Evolutionary conservation across 176 grass and related monocot species (phyloP).

Genomic region (Oryza longistaminata): DNA sequence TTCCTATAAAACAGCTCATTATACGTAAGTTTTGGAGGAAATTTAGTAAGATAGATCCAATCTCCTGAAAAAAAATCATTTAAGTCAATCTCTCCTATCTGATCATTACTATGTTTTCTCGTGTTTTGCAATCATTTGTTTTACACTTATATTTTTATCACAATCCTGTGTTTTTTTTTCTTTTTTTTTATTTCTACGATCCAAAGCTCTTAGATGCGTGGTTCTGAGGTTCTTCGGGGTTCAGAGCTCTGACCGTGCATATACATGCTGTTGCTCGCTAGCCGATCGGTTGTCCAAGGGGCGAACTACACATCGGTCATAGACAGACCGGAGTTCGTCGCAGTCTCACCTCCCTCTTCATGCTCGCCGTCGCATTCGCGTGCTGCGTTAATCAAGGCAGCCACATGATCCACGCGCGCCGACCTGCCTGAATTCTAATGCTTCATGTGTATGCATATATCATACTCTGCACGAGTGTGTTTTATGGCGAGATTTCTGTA

Average conservation of each 20-base stretch:
- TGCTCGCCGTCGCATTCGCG: background rate
- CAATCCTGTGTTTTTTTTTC: too few species aligned
- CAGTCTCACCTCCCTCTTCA: background rate
- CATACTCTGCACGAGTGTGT: background rate
- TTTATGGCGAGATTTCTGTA: background rate
- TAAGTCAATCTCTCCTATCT: too few species aligned
- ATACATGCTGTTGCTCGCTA: background rate
- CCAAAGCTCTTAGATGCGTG: background rate
- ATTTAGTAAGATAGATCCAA: too few species aligned
- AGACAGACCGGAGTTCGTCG: background rate
- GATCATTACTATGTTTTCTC: too few species aligned
- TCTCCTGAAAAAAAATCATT: too few species aligned
- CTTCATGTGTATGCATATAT: background rate
- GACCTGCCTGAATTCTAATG: background rate
- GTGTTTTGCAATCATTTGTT: too few species aligned
- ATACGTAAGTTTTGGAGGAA: too few species aligned
- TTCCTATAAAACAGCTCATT: too few species aligned
- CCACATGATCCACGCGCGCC: background rate
- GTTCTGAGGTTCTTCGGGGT: background rate
- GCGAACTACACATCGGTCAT: background rate
- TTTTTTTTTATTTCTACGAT: too few species aligned
- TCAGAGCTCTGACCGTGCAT: background rate
- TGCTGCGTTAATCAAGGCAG: background rate
- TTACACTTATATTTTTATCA: too few species aligned
- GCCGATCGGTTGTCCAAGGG: slow-evolving; percentile 24